Base-by-base conservation (phyloP, 805 yeast genomes). In the Metschnikowia corniflorae region DNA sequence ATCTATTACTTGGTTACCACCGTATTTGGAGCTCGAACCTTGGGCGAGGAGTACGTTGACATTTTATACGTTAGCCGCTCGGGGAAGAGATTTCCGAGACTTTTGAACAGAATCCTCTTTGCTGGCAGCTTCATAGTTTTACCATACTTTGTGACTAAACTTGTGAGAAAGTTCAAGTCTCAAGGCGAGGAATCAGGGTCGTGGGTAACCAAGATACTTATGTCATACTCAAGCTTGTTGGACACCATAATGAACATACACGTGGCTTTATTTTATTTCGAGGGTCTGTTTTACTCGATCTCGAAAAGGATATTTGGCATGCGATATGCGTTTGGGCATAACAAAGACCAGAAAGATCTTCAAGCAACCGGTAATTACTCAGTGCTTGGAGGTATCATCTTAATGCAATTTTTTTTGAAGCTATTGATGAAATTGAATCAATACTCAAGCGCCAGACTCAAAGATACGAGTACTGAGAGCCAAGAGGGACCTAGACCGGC, bases 11-110 rank as follows among this genome's bases (percentile, higher is more conserved):
- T 72, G 2, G 61, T 86, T 16, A 91, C 97, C 0, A 89, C 96
- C 0, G 61, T 83, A 10, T 40, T 76, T 5, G 91, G 91, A 0
- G 75, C 85, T 2, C 70, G 91, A 36, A 91, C 97, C 0, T 62
- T 93, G 18, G 98, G 98, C 1, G 97, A 91, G 55, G 97, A 91
- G 60, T 91, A 91, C 59, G 88, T 88, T 10, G 96, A 91, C 57
- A 61, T 86, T 37, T 60, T 78, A 6, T 82, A 84, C 52, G 86
- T 83, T 6, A 65, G 63, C 26, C 62, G 75, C 33, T 57, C 58
- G 23, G 86, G 87, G 0, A 68, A 50, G 14, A 52, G 62, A 27
- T 56, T 82, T 5, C 82, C 85, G 0, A 60, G 57, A 22, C 20
- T 61, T 4, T 15, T 46, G 2, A 65, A 75, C 19, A 67, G 86